A percentile compares a stretch with the other conserved stretches of the same genome.
Evolutionary conservation across 139 green algal genomes (phyloP).

Genomic region (Chlorella sp.): DNA sequence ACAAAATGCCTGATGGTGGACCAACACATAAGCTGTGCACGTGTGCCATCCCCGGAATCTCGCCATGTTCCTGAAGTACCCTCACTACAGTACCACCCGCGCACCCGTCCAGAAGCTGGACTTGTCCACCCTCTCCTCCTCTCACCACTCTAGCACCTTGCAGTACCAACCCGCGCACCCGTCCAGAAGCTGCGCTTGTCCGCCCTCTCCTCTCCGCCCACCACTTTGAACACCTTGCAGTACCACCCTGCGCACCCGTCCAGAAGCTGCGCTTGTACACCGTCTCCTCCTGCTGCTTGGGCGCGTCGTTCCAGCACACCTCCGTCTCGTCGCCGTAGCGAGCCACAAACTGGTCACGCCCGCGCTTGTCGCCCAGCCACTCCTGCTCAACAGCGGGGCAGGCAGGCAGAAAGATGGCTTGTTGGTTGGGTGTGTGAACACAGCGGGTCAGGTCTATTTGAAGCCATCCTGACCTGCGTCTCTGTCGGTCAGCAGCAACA

Average conservation of each 20-base stretch:
- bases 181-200: constrained; percentile 34
- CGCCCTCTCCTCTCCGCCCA: constrained; percentile 36
- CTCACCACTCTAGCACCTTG: constrained; percentile 55
- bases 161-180: background rate
- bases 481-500: no score
- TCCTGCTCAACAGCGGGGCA: background rate
- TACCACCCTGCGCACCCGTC: background rate
- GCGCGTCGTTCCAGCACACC: constrained; percentile 81
- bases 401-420: no score
- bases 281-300: constrained; percentile 44
- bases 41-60: no score
- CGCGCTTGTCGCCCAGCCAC: constrained; percentile 93
- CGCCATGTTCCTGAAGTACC: no score
- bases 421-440: no score
- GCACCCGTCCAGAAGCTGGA: constrained; percentile 28
- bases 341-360: constrained; percentile 95
- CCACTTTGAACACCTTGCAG: constrained; percentile 56
- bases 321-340: constrained; percentile 87
- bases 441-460: no score
- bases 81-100: constrained; percentile 51
- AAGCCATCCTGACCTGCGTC: no score
- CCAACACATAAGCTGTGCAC: no score
- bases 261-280: constrained; percentile 41
- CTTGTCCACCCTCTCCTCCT: constrained; percentile 35
- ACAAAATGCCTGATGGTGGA: no score